Percentiles rank a stretch among this genome's conserved stretches.
Conservation (phyloP, 768 basidiomycete species). For the Auricularia cornea region DNA sequence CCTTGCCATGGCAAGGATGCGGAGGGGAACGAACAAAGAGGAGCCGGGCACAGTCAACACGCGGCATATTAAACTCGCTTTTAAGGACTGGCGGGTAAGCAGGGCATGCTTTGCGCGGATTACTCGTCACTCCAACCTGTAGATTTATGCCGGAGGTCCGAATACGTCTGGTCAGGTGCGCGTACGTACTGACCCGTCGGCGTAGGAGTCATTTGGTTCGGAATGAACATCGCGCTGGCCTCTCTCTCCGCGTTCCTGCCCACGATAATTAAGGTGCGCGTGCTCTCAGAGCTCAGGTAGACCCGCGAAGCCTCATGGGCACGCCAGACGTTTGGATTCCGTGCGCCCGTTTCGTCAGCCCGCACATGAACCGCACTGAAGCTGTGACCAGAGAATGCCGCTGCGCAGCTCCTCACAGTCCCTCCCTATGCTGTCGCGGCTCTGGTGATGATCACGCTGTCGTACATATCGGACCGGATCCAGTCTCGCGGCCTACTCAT, state of each 20-base stretch:
- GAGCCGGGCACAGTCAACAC: constrained; percentile 6
- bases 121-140: too few relatives aligned
- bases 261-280: constrained; percentile 50
- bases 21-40: not conserved
- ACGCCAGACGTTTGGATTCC: too few relatives aligned
- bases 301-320: too few relatives aligned
- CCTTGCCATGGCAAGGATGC: constrained; percentile 8
- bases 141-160: not conserved
- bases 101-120: not conserved
- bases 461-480: constrained; percentile 56
- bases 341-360: too few relatives aligned
- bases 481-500: constrained; percentile 52
- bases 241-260: constrained; percentile 78
- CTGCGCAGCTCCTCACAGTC: constrained; percentile 67
- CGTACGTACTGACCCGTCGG: too few relatives aligned
- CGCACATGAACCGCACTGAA: too few relatives aligned
- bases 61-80: constrained; percentile 57
- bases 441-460: constrained; percentile 48
- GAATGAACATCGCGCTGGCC: constrained; percentile 66
- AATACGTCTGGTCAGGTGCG: too few relatives aligned
- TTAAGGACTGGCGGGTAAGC: constrained; percentile 64
- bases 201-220: constrained; percentile 70
- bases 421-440: constrained; percentile 73
- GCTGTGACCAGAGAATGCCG: constrained; percentile 42
- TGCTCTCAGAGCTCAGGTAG: constrained; percentile 5